Base-by-base conservation (phyloP, 2,329 filamentous ascomycete species). In the Aspergillus costaricaensis region DNA sequence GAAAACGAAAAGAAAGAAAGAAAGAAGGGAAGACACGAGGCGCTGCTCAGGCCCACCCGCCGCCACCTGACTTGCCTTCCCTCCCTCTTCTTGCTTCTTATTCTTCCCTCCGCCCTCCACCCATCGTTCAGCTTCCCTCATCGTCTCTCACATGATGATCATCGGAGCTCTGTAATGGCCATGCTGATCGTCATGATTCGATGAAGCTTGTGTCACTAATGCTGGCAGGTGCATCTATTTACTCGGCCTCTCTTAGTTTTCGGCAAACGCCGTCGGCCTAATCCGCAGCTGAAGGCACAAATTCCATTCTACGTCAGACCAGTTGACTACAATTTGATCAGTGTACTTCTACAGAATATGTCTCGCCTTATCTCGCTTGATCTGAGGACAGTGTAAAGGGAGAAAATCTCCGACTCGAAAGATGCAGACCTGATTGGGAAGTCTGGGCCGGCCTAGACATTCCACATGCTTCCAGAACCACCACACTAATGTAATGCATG, bases 381-480 rank as follows among this genome's bases (percentile, higher is more conserved):
- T 44, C 41, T 3, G 47, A 2, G 25, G 19, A 17, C 17, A 12
- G 25, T 12, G 47, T 4, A 47, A 32, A 14, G 19, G 15, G 38
- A 32, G 12, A 47, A 55, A 6, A 19, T 10, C 39, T 32, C 23
- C 53, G 39, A 44, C 23, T 27, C 32, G 53, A 21, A 21, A 10
- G 25, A 47, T 55, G 21, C 21, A 30, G 14, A 17, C 19, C 25
- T 19, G 53, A 19, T n/a, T 15, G 4, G 25, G 19, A 44, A 55
- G 53, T 47, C 53, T 55, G 43, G 53, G 39, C 53, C 53, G 43
- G 53, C 39, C 53, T 39, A 55, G 53, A 55, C 53, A 55, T 55
- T 15, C 21, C 43, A 25, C 17, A 55, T 21, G 53, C 39, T 47
- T 55, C 53, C 53, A 55, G 41, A 47, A 44, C 25, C 53, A 47